Percentiles rank a stretch among this genome's conserved stretches.
Conservation (phyloP, 306 rosid genomes). For the Cicer judaicum region DNA sequence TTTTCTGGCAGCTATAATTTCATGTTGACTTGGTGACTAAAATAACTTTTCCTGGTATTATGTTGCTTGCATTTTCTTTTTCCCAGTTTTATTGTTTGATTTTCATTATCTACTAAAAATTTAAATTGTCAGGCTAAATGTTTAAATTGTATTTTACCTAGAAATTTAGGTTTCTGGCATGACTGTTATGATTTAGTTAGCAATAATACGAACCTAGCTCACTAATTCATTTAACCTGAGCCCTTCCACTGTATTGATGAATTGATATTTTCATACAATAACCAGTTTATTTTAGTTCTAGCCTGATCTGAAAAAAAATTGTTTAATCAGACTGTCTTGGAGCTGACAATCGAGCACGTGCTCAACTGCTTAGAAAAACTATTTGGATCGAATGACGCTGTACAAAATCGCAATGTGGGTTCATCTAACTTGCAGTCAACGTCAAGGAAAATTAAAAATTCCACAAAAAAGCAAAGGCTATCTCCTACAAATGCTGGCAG, state of each 20-base stretch:
- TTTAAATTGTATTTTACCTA: slow-evolving; percentile 22
- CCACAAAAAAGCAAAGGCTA: slow-evolving; percentile 45
- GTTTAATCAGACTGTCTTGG: slow-evolving; percentile 57
- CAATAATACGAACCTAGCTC: not conserved
- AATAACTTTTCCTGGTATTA: slow-evolving; percentile 29
- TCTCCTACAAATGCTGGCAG: slow-evolving; percentile 45
- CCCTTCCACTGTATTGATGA: slow-evolving; percentile 1
- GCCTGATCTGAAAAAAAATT: slow-evolving; percentile 27
- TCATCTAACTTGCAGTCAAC: slow-evolving; percentile 48
- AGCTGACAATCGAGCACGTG: slow-evolving; percentile 64
- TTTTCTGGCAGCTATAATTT: slow-evolving; percentile 7
- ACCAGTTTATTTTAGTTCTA: slow-evolving; percentile 29
- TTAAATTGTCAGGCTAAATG: not conserved
- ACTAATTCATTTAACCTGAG: slow-evolving; percentile 24
- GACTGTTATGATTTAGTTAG: slow-evolving; percentile 7
- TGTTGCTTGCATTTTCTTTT: slow-evolving; percentile 21
- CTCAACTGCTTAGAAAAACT: slow-evolving; percentile 66
- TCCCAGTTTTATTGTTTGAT: slow-evolving; percentile 5
- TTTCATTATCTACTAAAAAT: slow-evolving; percentile 20
- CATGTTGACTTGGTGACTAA: slow-evolving; percentile 10
- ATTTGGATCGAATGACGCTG: slow-evolving; percentile 52
- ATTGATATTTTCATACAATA: slow-evolving; percentile 16
- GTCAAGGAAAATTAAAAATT: slow-evolving; percentile 40
- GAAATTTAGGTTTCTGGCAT: slow-evolving; percentile 11
- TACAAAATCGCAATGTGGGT: slow-evolving; percentile 36